A percentile compares a stretch with the other conserved stretches of the same genome.
phyloP scores from a whole-genome alignment of 1,139 yeast genomes.

The Wickerhamiella infanticola region DNA sequence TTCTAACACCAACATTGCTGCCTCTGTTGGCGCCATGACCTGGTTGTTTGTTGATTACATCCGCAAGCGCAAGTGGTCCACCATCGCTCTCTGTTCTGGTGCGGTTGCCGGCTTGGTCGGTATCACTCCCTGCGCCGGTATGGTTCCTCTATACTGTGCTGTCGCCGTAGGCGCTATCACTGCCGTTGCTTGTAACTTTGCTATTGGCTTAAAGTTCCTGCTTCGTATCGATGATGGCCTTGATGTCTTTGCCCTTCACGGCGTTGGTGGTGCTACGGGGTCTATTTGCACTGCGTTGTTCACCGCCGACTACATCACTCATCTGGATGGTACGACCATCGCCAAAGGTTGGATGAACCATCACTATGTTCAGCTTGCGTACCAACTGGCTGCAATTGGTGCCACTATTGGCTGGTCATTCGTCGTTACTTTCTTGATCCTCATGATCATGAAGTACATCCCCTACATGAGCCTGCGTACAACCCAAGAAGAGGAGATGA shows the following conservation, averaged over 20 bases:
- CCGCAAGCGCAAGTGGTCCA: slow-evolving; percentile 84
- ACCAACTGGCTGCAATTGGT: slow-evolving; percentile 75
- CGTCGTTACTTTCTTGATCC: slow-evolving; percentile 53
- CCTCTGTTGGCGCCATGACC: slow-evolving; percentile 78
- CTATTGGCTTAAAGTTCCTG: slow-evolving; percentile 59
- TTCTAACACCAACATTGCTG: slow-evolving; percentile 85
- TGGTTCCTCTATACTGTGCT: slow-evolving; percentile 79
- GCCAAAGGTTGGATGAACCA: slow-evolving; percentile 91
- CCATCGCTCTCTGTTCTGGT: slow-evolving; percentile 88
- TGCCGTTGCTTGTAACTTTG: slow-evolving; percentile 67
- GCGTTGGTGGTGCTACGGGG: slow-evolving; percentile 85
- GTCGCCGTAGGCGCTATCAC: slow-evolving; percentile 71
- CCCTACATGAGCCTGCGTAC: slow-evolving; percentile 57
- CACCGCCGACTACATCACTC: slow-evolving; percentile 86
- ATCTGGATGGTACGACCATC: slow-evolving; percentile 45
- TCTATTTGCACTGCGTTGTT: slow-evolving; percentile 75
- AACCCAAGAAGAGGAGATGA: slow-evolving; percentile 74
- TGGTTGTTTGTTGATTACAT: slow-evolving; percentile 89
- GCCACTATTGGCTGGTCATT: slow-evolving; percentile 74
- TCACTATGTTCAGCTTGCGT: slow-evolving; percentile 78
- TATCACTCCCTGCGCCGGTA: slow-evolving; percentile 95
- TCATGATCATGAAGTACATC: slow-evolving; percentile 58
- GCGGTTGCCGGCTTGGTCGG: slow-evolving; percentile 91
- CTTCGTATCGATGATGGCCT: slow-evolving; percentile 84
- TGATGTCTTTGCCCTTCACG: slow-evolving; percentile 89